Evolutionary conservation across 2,329 filamentous ascomycete genomes (phyloP), one percentile per base, ranked within the genome.

Genomic region (Fusarium solani-melongenae): DNA sequence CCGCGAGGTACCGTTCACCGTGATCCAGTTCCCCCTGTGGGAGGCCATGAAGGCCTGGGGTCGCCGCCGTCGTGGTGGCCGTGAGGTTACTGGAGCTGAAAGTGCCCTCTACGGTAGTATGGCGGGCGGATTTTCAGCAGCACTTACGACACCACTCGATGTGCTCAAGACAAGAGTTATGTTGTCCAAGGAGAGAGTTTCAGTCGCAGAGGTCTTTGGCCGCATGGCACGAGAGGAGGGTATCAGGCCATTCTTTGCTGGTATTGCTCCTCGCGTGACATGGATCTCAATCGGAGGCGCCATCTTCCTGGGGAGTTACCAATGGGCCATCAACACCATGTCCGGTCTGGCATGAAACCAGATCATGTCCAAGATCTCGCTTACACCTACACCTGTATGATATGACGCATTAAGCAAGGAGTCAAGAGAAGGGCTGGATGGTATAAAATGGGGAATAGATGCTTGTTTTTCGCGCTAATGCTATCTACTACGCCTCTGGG

Each of bases 21-120:
- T 98, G 11, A 93, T 99, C 72, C 96, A 99, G 83, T 99, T 99
- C 81, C 96, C 96, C 53, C 88, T 99, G 72, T 99, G 96, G 96
- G 96, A 99, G 84, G 91, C 89, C 6, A 89, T 98, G 88, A 98
- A 98, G 88, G 86, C 87, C 46, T 94, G 90, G 88, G 87, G 91
- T 7, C 83, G 88, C 49, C 77, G 84, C 44, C 82, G 86, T 56
- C 80, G 84, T 4, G 75, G 72, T 17, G 76, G 79, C 3, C 75
- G 69, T 73, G 84, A 88, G 79, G 86, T 96, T 2, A 88, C 91
- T 17, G 95, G 93, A 0, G 83, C 88, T 2, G 95, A 98, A 84
- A 96, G 94, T 75, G 96, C 93, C 0, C 77, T 96, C 46, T 96
- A 96, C 82, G 96, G 96, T 1, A 95, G 93, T 77, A 79, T 95